Percentiles rank a stretch among this genome's conserved stretches.
These are phyloP conservation scores for Ilex aquifolium DNA, from an alignment of 257 asterid species.

Conservation along the genomic window DNA sequence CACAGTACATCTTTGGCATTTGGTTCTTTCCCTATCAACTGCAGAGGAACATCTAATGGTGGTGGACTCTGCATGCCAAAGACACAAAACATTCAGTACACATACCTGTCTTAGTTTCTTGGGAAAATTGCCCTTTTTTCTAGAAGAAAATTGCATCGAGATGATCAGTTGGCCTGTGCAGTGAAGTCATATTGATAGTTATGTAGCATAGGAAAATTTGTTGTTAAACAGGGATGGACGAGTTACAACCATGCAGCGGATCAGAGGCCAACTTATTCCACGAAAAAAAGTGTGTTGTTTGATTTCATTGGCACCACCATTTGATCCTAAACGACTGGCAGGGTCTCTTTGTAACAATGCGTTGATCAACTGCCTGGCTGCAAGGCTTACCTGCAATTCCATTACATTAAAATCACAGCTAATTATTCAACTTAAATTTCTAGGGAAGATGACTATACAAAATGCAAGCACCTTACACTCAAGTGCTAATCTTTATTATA, in stretches of 20 bases:
- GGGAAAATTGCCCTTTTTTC: too few relatives aligned
- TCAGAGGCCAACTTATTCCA: conserved; percentile 84
- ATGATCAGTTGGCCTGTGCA: neutral
- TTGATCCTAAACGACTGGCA: conserved; percentile 75
- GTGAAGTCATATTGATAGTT: neutral
- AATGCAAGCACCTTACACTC: neutral
- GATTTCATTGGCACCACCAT: conserved; percentile 82
- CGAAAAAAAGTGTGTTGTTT: conserved; percentile 83
- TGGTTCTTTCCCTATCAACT: conserved; percentile 60
- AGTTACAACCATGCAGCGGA: conserved; percentile 75
- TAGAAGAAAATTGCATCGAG: neutral
- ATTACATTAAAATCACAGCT: conserved; percentile 6
- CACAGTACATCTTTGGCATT: conserved; percentile 51
- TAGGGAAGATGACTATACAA: neutral
- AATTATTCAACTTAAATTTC: neutral
- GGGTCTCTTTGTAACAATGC: conserved; percentile 81
- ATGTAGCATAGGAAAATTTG: neutral
- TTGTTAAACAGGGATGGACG: neutral
- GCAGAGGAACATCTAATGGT: conserved; percentile 65
- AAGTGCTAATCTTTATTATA: neutral
- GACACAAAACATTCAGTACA: neutral
- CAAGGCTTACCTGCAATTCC: conserved; percentile 54
- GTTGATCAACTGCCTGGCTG: conserved; percentile 79
- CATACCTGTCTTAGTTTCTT: too few relatives aligned
- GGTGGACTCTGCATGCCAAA: conserved; percentile 70